Conservation (phyloP, 1,284 basidiomycete species). For the Sporisorium graminicola region DNA sequence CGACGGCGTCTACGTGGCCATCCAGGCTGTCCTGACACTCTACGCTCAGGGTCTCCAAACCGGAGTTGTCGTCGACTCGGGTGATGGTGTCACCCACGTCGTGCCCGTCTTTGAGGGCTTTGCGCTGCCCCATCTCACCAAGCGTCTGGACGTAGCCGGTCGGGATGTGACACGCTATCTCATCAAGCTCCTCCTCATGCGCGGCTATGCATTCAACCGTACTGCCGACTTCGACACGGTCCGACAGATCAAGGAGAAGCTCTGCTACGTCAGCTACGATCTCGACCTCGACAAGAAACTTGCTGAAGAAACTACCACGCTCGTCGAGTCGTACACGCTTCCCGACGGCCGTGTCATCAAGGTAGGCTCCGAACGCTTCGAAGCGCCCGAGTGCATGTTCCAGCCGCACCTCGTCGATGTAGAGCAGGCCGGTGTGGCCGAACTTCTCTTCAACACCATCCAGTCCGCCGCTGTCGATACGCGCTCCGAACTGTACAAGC, state of each 20-base stretch:
- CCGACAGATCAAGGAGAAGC: conserved; percentile 96
- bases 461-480: conserved; percentile 91
- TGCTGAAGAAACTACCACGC: conserved; percentile 93
- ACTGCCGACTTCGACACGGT: conserved; percentile 99
- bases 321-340: conserved; percentile 97
- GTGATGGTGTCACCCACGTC: conserved; percentile 98
- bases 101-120: conserved; percentile 98
- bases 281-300: conserved; percentile 92
- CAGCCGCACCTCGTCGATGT: conserved; percentile 97
- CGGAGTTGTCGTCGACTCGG: conserved; percentile 97
- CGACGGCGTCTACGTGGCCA: conserved; percentile 94
- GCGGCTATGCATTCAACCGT: conserved; percentile 98
- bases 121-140: conserved; percentile 92
- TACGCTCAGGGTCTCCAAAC: conserved; percentile 98
- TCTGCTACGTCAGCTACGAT: conserved; percentile 97
- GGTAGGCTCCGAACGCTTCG: conserved; percentile 98
- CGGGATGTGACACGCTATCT: conserved; percentile 97
- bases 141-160: conserved; percentile 91
- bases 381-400: conserved; percentile 99
- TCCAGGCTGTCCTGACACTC: conserved; percentile 96
- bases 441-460: conserved; percentile 96
- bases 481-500: conserved; percentile 93
- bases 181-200: conserved; percentile 97
- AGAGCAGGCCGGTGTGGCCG: conserved; percentile 96
- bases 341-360: conserved; percentile 97